Conservation (phyloP, 805 yeast genomes). For the Lipomyces japonicus region DNA sequence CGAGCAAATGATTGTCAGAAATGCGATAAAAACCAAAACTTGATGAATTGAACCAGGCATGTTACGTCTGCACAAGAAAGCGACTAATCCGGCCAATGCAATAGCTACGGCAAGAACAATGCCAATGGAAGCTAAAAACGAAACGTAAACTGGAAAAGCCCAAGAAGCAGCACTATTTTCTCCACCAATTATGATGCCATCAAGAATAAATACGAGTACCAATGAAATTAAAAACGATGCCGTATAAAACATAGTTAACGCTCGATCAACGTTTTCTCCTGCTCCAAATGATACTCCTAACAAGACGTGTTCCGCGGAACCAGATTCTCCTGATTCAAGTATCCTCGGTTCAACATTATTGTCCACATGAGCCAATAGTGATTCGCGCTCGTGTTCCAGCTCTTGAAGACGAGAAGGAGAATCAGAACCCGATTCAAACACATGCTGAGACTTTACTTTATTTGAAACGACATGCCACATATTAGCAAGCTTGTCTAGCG, state of each 20-base stretch:
- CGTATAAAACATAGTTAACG: slow-evolving; percentile 26
- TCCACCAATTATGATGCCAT: slow-evolving; percentile 43
- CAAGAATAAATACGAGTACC: slow-evolving; percentile 44
- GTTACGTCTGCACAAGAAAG: slow-evolving; percentile 43
- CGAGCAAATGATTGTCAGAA: slow-evolving; percentile 42
- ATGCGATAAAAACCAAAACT: slow-evolving; percentile 43
- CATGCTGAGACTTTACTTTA: slow-evolving; percentile 7
- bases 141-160: slow-evolving; percentile 37
- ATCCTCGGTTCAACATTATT: neutral
- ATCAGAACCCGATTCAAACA: slow-evolving; percentile 6
- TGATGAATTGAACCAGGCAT: slow-evolving; percentile 45
- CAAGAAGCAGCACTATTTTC: slow-evolving; percentile 31
- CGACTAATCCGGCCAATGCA: slow-evolving; percentile 44
- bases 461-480: slow-evolving; percentile 21
- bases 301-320: neutral
- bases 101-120: slow-evolving; percentile 44
- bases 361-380: slow-evolving; percentile 35
- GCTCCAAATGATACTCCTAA: slow-evolving; percentile 7
- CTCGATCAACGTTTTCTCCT: slow-evolving; percentile 13
- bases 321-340: slow-evolving; percentile 8
- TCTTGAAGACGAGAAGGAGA: slow-evolving; percentile 19
- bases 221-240: slow-evolving; percentile 35
- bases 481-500: slow-evolving; percentile 25
- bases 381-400: slow-evolving; percentile 29
- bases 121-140: slow-evolving; percentile 35